Conservation (phyloP, 2,329 filamentous ascomycete genomes). For the Cylindrodendrum hubeiense region DNA sequence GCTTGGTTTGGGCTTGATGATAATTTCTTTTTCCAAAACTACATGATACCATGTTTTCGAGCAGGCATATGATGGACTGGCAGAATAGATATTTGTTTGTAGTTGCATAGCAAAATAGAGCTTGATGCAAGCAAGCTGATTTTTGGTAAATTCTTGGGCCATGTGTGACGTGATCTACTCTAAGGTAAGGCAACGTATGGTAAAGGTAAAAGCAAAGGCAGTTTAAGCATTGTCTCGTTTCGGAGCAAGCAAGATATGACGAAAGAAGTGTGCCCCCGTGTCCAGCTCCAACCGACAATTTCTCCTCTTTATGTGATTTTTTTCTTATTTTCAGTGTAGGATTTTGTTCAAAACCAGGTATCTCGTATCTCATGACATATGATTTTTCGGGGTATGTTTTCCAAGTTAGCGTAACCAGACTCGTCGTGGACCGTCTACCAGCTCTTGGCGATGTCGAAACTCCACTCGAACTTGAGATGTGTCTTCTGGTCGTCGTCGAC, state of each 20-base stretch:
- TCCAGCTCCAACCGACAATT: conserved; percentile 24
- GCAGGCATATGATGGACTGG: conserved; percentile 28
- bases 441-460: conserved; percentile 96
- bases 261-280: conserved; percentile 33
- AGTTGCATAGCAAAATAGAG: conserved; percentile 42
- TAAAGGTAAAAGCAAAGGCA: conserved; percentile 15
- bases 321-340: conserved; percentile 1
- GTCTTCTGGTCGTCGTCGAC: conserved; percentile 94
- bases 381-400: conserved; percentile 30
- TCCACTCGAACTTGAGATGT: conserved; percentile 95
- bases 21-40: conserved; percentile 25
- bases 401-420: conserved; percentile 19
- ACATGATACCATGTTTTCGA: conserved; percentile 43
- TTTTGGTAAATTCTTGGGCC: conserved; percentile 28
- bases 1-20: conserved; percentile 34
- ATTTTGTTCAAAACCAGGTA: conserved; percentile 41
- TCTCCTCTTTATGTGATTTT: conserved; percentile 32
- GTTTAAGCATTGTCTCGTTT: conserved; percentile 26
- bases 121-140: conserved; percentile 35
- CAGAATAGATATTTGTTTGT: conserved; percentile 31
- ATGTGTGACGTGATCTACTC: conserved; percentile 28
- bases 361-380: conserved; percentile 46
- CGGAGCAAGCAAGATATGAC: conserved; percentile 33
- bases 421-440: conserved; percentile 69
- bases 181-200: conserved; percentile 25